Evolutionary conservation across 768 basidiomycete species (phyloP).

Genomic region (Boletus rex-veris): DNA sequence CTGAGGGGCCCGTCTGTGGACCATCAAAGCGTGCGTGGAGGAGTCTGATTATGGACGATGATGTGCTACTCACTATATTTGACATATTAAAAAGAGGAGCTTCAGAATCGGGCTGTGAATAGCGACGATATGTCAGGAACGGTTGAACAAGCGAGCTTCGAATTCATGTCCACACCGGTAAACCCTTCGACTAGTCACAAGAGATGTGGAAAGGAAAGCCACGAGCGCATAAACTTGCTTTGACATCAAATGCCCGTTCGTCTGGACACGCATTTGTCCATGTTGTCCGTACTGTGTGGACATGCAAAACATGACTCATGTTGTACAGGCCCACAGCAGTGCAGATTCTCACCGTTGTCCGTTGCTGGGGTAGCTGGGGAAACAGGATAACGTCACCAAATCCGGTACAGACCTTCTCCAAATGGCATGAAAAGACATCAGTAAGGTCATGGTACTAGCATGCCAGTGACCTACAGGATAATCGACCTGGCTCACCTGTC

Average conservation of each 20-base stretch:
- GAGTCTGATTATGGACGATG: neutral
- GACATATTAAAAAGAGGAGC: neutral
- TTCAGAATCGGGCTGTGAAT: neutral
- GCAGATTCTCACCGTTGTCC: no score
- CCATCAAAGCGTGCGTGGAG: neutral
- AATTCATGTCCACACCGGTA: neutral
- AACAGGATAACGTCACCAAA: no score
- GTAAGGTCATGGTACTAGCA: no score
- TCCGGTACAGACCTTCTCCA: no score
- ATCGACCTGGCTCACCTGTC: no score
- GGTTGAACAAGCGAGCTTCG: neutral
- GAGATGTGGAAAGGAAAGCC: neutral
- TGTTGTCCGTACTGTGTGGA: no score
- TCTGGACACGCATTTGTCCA: neutral
- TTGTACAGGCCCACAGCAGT: no score
- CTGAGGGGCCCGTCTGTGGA: neutral
- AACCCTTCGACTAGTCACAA: neutral
- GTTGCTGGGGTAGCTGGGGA: no score
- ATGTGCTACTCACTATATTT: no score
- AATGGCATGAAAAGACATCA: no score
- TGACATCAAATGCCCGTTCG: neutral
- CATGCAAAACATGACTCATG: no score
- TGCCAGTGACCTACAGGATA: no score
- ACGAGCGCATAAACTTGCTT: neutral
- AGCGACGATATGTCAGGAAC: neutral